phyloP scores from a whole-genome alignment of 2,329 filamentous ascomycete genomes.

The Immersiporthe knoxdaviesiana region DNA sequence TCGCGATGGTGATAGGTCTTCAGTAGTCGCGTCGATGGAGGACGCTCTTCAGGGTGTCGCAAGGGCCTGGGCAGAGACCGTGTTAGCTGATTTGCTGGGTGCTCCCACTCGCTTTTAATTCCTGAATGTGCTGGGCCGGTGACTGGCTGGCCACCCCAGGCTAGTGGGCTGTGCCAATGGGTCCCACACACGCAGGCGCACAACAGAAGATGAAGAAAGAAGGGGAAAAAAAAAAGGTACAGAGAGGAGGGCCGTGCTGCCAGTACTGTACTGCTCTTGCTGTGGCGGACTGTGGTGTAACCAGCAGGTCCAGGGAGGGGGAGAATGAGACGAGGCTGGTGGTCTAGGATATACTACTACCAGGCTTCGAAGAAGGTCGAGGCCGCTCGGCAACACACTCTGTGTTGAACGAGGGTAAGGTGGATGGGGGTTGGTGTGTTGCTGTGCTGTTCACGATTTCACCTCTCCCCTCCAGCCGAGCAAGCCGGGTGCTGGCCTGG shows the following conservation, averaged over 20 bases:
- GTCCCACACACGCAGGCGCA: conserved; percentile 26
- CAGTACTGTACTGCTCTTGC: neutral
- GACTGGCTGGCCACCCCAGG: conserved; percentile 36
- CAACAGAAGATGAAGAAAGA: neutral
- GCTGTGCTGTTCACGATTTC: neutral
- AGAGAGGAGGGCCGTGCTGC: neutral
- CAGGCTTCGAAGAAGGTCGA: neutral
- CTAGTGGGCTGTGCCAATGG: conserved; percentile 12
- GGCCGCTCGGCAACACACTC: conserved; percentile 6
- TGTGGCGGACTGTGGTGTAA: conserved; percentile 18
- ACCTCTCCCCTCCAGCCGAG: neutral
- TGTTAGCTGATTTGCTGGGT: conserved; percentile 57
- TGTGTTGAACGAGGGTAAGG: too few relatives aligned
- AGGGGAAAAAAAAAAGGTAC: neutral
- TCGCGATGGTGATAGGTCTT: conserved; percentile 58
- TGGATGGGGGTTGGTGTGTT: too few relatives aligned
- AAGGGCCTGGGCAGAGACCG: conserved; percentile 40
- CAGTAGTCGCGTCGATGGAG: conserved; percentile 40
- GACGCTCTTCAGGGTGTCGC: conserved; percentile 40
- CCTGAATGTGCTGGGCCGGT: conserved; percentile 35
- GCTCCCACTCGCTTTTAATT: conserved; percentile 31
- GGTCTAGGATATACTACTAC: neutral
- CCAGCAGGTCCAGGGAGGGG: conserved; percentile 16
- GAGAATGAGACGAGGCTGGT: conserved; percentile 15
- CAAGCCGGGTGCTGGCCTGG: neutral